A percentile compares a stretch with the other conserved stretches of the same genome.
phyloP scores from a whole-genome alignment of 2,329 filamentous ascomycete species.

The Trichophyton equinum region DNA sequence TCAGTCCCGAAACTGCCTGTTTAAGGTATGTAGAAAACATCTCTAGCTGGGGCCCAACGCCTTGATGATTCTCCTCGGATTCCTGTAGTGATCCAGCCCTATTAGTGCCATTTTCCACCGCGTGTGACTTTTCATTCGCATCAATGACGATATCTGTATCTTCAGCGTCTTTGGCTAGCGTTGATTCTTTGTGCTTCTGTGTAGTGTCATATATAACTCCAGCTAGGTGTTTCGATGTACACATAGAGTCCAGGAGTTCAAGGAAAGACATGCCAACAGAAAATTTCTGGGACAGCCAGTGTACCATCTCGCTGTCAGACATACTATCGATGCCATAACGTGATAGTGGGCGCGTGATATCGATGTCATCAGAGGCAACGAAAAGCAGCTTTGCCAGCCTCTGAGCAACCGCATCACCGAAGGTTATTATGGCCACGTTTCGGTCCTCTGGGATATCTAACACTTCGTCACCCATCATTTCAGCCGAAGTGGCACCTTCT shows the following conservation, averaged over 20 bases:
- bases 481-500: not conserved
- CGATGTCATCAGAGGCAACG: not conserved
- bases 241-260: not conserved
- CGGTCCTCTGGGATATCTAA: not conserved
- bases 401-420: not conserved
- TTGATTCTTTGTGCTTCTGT: not conserved
- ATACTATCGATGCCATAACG: slow-evolving; percentile 18
- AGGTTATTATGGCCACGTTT: not conserved
- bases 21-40: not conserved
- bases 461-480: not conserved
- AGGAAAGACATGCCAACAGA: not conserved
- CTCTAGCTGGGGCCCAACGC: not conserved
- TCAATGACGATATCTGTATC: not conserved
- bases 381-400: not conserved
- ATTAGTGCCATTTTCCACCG: not conserved
- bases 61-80: not conserved
- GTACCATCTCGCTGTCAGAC: slow-evolving; percentile 14
- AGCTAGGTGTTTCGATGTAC: not conserved
- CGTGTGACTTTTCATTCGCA: not conserved
- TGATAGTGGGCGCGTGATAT: not conserved
- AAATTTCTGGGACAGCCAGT: slow-evolving; percentile 9
- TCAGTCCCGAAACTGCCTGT: not conserved
- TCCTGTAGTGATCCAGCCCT: not conserved
- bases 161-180: not conserved
- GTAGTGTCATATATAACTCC: not conserved